Evolutionary conservation across 148 eudicot species (phyloP).

Genomic region (Limonium bicolor): DNA sequence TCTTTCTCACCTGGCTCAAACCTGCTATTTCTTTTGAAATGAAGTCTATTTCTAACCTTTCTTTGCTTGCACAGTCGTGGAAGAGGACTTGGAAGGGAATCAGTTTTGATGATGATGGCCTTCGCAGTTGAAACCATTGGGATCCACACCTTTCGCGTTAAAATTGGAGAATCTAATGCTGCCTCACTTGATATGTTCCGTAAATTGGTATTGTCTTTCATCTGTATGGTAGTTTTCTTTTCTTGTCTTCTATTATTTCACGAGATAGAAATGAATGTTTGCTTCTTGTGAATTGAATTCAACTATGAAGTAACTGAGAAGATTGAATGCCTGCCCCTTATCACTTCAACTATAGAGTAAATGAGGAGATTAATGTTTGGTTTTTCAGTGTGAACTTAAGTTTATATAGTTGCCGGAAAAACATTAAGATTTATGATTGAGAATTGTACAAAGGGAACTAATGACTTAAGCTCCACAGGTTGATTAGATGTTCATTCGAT

Average conservation of each 20-base stretch:
- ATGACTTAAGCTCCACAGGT: too few species aligned
- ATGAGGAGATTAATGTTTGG: background rate
- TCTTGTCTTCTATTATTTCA: background rate
- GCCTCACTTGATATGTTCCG: constrained; percentile 51
- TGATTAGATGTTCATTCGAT: too few species aligned
- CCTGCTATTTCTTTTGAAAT: too few species aligned
- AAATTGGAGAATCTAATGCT: constrained; percentile 75
- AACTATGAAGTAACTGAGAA: background rate
- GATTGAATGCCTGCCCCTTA: background rate
- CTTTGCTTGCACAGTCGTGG: constrained; percentile 73
- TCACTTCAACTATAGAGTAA: background rate
- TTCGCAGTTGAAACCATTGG: constrained; percentile 49
- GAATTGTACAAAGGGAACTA: too few species aligned
- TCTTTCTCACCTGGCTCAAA: too few species aligned
- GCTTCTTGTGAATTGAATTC: too few species aligned
- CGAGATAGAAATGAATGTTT: background rate
- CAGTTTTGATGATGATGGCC: constrained; percentile 83
- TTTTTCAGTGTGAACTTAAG: too few species aligned
- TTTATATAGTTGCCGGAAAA: too few species aligned
- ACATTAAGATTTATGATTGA: too few species aligned
- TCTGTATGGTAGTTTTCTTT: constrained; percentile 7
- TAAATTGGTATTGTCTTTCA: constrained; percentile 40
- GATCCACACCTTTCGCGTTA: constrained; percentile 56
- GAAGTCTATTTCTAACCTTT: too few species aligned
- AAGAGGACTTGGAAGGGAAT: constrained; percentile 85